These are phyloP conservation scores for Aspergillus diversus DNA, from an alignment of 495 filamentous ascomycete genomes.

Conservation along the genomic window DNA sequence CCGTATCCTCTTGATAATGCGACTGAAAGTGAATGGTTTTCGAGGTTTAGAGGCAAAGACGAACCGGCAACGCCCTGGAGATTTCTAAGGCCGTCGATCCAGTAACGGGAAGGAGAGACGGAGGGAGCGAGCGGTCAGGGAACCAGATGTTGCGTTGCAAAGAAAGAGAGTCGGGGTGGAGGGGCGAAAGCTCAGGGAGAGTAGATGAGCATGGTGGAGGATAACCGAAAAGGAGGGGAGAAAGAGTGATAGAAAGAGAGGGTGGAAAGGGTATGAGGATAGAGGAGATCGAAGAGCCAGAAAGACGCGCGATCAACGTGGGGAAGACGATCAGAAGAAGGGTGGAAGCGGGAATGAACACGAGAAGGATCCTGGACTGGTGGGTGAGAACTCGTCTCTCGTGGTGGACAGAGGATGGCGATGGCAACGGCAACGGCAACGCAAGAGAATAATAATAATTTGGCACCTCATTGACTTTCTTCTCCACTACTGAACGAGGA, in stretches of 20 bases:
- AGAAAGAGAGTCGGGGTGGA: background rate
- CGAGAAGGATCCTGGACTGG: constrained; percentile 8
- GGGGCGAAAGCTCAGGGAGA: constrained; percentile 11
- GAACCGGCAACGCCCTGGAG: background rate
- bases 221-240: background rate
- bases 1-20: background rate
- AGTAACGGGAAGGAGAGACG: background rate
- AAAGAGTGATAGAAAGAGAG: constrained; percentile 7
- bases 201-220: constrained; percentile 11
- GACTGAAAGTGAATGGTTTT: background rate
- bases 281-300: background rate
- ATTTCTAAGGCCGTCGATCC: background rate
- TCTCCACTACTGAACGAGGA: no score
- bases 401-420: no score
- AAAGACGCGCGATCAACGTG: constrained; percentile 1
- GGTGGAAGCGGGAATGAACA: constrained; percentile 15
- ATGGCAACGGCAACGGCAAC: no score
- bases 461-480: no score
- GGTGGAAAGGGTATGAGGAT: background rate
- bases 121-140: constrained; percentile 5
- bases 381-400: background rate
- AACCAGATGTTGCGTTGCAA: background rate
- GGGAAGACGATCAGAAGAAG: constrained; percentile 2
- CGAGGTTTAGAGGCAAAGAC: background rate
- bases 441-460: background rate